A percentile compares a stretch with the other conserved stretches of the same genome.
Evolutionary conservation across 805 yeast species (phyloP).

Genomic region (Yarrowia sp.): DNA sequence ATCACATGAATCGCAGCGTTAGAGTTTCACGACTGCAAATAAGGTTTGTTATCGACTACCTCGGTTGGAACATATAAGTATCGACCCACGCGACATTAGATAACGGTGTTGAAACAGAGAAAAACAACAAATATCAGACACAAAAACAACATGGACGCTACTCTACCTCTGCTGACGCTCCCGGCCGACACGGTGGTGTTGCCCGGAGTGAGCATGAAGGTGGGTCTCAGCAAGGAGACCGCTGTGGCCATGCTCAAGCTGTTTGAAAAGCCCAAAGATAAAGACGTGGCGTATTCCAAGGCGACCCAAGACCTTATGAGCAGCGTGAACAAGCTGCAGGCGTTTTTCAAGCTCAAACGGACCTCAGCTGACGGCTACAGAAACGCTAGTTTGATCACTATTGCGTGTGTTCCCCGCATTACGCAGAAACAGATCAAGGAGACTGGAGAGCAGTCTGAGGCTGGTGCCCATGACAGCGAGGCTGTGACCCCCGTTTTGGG

Average conservation of each 20-base stretch:
- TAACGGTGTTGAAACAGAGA: not conserved
- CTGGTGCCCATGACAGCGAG: not conserved
- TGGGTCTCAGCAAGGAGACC: constrained; percentile 7
- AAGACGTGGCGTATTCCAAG: constrained; percentile 8
- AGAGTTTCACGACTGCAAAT: not conserved
- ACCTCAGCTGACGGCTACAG: constrained; percentile 26
- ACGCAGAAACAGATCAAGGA: constrained; percentile 16
- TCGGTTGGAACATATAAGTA: constrained; percentile 17
- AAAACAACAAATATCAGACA: not conserved
- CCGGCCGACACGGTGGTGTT: constrained; percentile 24
- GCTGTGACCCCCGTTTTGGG: not conserved
- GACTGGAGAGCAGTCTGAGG: not conserved
- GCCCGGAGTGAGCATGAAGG: constrained; percentile 26
- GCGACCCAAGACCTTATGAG: constrained; percentile 17
- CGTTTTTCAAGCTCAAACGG: constrained; percentile 2
- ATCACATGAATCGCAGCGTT: constrained; percentile 11
- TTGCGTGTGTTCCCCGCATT: constrained; percentile 25
- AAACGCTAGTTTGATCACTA: constrained; percentile 18
- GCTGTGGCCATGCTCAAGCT: constrained; percentile 21
- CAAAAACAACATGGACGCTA: not conserved
- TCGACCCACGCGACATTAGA: constrained; percentile 1
- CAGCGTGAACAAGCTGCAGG: constrained; percentile 1
- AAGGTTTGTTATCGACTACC: constrained; percentile 22
- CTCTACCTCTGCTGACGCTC: constrained; percentile 25
- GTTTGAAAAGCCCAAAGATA: constrained; percentile 23